These are phyloP conservation scores for Cystobasidium slooffiae DNA, from an alignment of 1,284 basidiomycete species.

Conservation along the genomic window DNA sequence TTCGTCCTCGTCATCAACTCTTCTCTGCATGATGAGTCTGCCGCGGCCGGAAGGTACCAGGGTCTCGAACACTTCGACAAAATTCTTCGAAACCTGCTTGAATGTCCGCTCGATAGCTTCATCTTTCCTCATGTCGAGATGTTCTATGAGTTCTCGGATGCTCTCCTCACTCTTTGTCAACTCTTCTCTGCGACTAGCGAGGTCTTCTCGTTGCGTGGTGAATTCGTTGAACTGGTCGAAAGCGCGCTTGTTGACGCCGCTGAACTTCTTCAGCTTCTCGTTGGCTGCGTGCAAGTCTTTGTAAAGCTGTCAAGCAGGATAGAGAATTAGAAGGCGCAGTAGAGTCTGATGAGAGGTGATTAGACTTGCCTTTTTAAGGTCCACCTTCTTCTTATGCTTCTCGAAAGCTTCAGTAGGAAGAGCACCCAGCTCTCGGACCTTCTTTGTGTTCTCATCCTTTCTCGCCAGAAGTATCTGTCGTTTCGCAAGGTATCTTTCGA, in stretches of 20 bases:
- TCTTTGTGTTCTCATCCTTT: constrained; percentile 90
- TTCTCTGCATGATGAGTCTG: constrained; percentile 85
- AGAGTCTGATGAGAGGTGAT: background rate
- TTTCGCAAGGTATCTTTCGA: constrained; percentile 91
- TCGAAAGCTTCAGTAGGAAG: constrained; percentile 96
- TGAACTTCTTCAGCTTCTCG: constrained; percentile 90
- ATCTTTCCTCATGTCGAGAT: constrained; percentile 94
- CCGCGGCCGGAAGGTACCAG: constrained; percentile 95
- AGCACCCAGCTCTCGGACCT: constrained; percentile 93
- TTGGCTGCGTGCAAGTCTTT: constrained; percentile 89
- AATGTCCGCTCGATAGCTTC: constrained; percentile 98
- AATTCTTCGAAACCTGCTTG: constrained; percentile 95
- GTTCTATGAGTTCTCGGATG: constrained; percentile 92
- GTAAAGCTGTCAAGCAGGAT: constrained; percentile 67
- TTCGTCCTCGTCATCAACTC: constrained; percentile 68
- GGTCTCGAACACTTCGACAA: constrained; percentile 95
- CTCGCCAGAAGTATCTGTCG: constrained; percentile 78
- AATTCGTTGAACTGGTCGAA: constrained; percentile 98
- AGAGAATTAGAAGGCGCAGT: background rate
- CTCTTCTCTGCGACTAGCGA: constrained; percentile 82
- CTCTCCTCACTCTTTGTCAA: constrained; percentile 84
- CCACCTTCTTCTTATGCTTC: constrained; percentile 75
- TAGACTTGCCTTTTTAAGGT: constrained; percentile 72
- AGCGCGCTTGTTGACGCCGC: constrained; percentile 99
- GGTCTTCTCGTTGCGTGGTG: constrained; percentile 93